These are phyloP conservation scores for Sclerotinia minor DNA, from an alignment of 2,329 filamentous ascomycete species.

Conservation along the genomic window DNA sequence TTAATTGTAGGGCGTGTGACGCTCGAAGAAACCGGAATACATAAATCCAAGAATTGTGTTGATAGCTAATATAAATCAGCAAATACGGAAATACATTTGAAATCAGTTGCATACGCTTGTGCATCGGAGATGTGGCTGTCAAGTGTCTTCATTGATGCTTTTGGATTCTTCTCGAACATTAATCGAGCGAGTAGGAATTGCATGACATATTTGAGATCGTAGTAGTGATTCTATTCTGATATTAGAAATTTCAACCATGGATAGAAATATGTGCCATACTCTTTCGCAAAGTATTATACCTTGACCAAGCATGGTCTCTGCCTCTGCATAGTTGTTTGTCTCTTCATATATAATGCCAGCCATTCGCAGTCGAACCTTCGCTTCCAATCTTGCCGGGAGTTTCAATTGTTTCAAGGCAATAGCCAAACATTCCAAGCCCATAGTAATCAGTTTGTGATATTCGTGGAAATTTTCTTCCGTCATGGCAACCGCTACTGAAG, in stretches of 20 bases:
- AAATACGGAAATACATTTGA: constrained; percentile 12
- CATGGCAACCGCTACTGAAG: constrained; percentile 51
- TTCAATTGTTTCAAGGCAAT: constrained; percentile 62
- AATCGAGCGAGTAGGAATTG: constrained; percentile 71
- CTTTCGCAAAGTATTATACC: constrained; percentile 69
- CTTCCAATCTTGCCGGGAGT: constrained; percentile 65
- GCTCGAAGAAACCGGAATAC: constrained; percentile 74
- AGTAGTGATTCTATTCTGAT: constrained; percentile 51
- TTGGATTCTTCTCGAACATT: constrained; percentile 68
- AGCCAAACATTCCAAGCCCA: constrained; percentile 71
- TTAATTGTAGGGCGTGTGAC: constrained; percentile 64
- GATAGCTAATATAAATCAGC: constrained; percentile 47
- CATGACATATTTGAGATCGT: constrained; percentile 75
- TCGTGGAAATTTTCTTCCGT: constrained; percentile 55
- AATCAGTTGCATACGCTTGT: constrained; percentile 54
- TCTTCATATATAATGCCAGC: constrained; percentile 70
- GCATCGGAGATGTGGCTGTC: constrained; percentile 69
- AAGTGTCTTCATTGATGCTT: constrained; percentile 70
- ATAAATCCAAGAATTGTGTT: constrained; percentile 72
- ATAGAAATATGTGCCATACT: constrained; percentile 43
- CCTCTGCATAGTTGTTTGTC: constrained; percentile 72
- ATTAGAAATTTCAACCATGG: not conserved
- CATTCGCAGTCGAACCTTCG: constrained; percentile 68
- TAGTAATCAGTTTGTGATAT: constrained; percentile 72
- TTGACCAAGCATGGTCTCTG: constrained; percentile 70